A percentile compares a stretch with the other conserved stretches of the same genome.
Evolutionary conservation across 805 yeast species (phyloP).

Genomic region (Dipodascopsis uninucleata): DNA sequence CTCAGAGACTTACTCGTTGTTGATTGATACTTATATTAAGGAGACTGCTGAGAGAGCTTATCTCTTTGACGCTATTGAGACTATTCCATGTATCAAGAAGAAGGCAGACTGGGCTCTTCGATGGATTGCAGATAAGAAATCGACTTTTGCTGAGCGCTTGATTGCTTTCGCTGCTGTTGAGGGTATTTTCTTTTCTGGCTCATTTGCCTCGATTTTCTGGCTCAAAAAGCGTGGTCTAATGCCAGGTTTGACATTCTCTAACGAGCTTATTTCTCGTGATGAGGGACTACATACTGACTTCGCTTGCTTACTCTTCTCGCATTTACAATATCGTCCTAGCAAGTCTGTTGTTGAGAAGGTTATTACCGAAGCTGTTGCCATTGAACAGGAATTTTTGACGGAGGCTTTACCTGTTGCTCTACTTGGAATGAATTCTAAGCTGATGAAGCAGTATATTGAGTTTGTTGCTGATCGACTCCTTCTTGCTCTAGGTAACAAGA

Average conservation of each 20-base stretch:
- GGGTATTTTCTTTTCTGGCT: constrained; percentile 97
- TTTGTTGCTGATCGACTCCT: constrained; percentile 95
- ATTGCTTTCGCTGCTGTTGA: constrained; percentile 99
- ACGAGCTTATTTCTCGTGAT: constrained; percentile 95
- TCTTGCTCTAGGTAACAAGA: constrained; percentile 85
- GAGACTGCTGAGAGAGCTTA: constrained; percentile 90
- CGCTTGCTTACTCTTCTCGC: constrained; percentile 92
- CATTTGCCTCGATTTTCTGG: constrained; percentile 98
- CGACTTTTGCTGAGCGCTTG: constrained; percentile 89
- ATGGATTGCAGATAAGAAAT: constrained; percentile 88
- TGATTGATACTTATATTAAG: constrained; percentile 92
- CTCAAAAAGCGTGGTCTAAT: constrained; percentile 96
- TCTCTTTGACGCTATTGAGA: constrained; percentile 92
- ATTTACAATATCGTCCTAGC: constrained; percentile 84
- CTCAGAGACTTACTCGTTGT: constrained; percentile 91
- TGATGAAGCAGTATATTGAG: constrained; percentile 98
- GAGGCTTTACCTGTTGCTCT: constrained; percentile 92
- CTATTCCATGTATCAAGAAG: constrained; percentile 91
- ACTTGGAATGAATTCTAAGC: constrained; percentile 88
- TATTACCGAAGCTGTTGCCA: constrained; percentile 90
- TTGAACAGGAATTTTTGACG: constrained; percentile 90
- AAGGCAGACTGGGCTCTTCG: constrained; percentile 99
- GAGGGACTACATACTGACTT: constrained; percentile 99
- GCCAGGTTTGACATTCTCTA: constrained; percentile 98
- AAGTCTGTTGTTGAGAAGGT: constrained; percentile 74